Evolutionary conservation across 768 basidiomycete genomes (phyloP).

Genomic region (Rhodotorula diobovata): DNA sequence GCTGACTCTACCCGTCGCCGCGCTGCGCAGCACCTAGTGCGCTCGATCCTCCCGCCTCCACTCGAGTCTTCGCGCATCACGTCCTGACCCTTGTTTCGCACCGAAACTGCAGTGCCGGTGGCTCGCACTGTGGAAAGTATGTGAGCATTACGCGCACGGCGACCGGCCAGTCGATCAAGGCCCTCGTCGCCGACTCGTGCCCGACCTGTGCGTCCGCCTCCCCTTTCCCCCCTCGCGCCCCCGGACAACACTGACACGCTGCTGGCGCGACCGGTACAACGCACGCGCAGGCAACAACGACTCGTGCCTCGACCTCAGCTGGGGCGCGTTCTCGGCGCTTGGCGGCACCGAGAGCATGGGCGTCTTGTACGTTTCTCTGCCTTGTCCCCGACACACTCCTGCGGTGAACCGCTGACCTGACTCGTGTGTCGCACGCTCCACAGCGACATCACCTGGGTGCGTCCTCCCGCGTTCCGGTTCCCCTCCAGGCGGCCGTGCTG

Average conservation of each 20-base stretch:
- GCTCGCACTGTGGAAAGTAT: conserved; percentile 37
- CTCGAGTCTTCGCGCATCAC: not conserved
- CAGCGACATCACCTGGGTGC: conserved; percentile 4
- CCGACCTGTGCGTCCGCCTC: conserved; percentile 9
- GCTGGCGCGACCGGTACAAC: no score
- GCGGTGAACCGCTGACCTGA: not conserved
- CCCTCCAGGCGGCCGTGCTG: not conserved
- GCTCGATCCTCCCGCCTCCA: not conserved
- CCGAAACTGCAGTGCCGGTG: conserved; percentile 1
- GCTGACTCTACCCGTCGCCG: not conserved
- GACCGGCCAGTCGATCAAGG: conserved; percentile 31
- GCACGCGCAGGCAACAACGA: conserved; percentile 19
- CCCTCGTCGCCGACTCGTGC: conserved; percentile 30
- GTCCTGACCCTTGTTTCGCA: not conserved
- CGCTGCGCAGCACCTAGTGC: not conserved
- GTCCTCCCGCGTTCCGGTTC: not conserved
- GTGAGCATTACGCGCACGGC: conserved; percentile 32
- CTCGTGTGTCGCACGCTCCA: no score
- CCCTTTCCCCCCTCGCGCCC: no score
- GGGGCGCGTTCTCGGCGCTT: conserved; percentile 30
- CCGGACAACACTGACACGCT: not conserved
- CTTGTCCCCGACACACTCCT: not conserved
- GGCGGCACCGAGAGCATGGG: conserved; percentile 28
- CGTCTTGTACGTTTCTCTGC: conserved; percentile 17
- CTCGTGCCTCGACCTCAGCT: conserved; percentile 25